These are phyloP conservation scores for Spergularia marina DNA, from an alignment of 148 eudicot genomes.

Conservation along the genomic window DNA sequence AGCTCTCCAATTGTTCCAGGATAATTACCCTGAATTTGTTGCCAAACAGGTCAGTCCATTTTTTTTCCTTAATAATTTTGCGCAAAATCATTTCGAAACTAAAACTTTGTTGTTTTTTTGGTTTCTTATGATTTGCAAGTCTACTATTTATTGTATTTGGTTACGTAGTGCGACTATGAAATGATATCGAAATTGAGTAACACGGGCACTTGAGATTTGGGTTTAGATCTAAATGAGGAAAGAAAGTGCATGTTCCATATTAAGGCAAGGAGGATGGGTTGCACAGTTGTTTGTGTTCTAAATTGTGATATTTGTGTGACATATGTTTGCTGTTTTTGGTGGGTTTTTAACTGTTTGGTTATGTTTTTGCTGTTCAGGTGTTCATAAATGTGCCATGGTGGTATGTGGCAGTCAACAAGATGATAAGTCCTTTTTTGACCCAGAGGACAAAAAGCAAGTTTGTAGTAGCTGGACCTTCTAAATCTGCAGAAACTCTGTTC, in stretches of 20 bases:
- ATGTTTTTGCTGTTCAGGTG: constrained; percentile 38
- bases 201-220: background rate
- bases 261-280: no score
- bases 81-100: no score
- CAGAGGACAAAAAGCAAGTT: constrained; percentile 56
- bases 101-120: no score
- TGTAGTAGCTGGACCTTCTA: constrained; percentile 47
- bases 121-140: no score
- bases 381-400: constrained; percentile 63
- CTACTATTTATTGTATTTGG: no score
- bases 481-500: constrained; percentile 47
- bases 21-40: constrained; percentile 59
- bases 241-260: no score
- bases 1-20: constrained; percentile 46
- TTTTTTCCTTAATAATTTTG: no score
- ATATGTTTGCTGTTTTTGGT: background rate
- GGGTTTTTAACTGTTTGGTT: background rate
- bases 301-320: no score
- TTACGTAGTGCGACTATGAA: no score
- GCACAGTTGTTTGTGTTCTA: no score
- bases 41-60: constrained; percentile 41
- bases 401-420: constrained; percentile 47
- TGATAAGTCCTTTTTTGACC: constrained; percentile 49
- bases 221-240: no score
- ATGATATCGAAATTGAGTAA: background rate